Percentiles rank a stretch among this genome's conserved stretches.
Conservation (phyloP, 2,329 filamentous ascomycete species). For the Trichoderma harzianum region DNA sequence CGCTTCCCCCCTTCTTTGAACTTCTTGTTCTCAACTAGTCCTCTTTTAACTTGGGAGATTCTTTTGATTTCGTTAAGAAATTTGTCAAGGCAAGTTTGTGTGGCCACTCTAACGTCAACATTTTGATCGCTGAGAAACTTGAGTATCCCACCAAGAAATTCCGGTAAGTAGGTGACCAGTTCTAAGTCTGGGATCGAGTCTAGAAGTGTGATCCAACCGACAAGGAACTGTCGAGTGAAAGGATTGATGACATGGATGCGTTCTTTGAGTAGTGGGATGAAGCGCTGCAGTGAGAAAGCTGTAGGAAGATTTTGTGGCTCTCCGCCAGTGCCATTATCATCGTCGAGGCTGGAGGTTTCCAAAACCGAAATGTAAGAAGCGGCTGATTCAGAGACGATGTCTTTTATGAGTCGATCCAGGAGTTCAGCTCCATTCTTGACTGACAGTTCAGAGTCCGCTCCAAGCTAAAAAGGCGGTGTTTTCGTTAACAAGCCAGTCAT, state of each 20-base stretch:
- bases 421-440: constrained; percentile 98
- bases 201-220: constrained; percentile 90
- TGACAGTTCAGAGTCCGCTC: constrained; percentile 91
- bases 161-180: constrained; percentile 85
- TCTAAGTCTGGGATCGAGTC: constrained; percentile 97
- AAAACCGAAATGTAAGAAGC: constrained; percentile 91
- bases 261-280: constrained; percentile 91
- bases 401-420: constrained; percentile 89
- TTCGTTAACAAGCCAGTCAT: not conserved
- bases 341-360: constrained; percentile 54
- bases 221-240: constrained; percentile 90
- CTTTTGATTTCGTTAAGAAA: constrained; percentile 93
- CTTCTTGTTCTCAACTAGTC: constrained; percentile 81
- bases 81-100: constrained; percentile 81
- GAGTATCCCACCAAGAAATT: constrained; percentile 84
- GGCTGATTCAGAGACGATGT: constrained; percentile 92
- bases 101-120: constrained; percentile 89
- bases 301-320: constrained; percentile 60
- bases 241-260: constrained; percentile 92
- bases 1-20: constrained; percentile 63
- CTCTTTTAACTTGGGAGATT: constrained; percentile 88
- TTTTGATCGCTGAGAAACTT: constrained; percentile 92
- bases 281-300: constrained; percentile 85
- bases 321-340: constrained; percentile 44
- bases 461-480: constrained; percentile 58